Percentiles rank a stretch among this genome's conserved stretches.
phyloP scores from a whole-genome alignment of 441 rosid species.

The Populus hybrid region DNA sequence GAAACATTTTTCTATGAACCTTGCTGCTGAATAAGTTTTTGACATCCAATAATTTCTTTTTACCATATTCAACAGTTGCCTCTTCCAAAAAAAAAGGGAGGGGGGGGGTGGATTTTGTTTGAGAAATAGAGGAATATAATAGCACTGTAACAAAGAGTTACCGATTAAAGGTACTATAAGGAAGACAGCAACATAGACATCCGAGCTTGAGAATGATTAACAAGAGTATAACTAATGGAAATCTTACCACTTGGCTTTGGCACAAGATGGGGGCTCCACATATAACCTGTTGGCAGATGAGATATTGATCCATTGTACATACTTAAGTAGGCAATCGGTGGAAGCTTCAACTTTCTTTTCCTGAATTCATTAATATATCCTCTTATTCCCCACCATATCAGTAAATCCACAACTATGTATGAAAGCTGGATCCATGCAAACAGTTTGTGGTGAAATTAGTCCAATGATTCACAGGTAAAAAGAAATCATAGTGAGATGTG shows the following conservation, averaged over 20 bases:
- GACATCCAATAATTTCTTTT: background rate
- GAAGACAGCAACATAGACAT: background rate
- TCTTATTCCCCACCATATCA: conserved; percentile 98
- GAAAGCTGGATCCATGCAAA: conserved; percentile 61
- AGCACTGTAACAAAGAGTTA: background rate
- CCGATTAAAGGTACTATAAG: background rate
- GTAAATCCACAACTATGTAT: conserved; percentile 85
- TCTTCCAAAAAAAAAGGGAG: background rate
- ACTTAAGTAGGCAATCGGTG: conserved; percentile 93
- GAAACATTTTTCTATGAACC: background rate
- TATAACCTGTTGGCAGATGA: conserved; percentile 93
- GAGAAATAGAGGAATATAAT: background rate
- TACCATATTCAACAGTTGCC: background rate
- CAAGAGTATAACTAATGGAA: background rate
- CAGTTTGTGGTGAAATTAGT: background rate
- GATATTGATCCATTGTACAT: conserved; percentile 92
- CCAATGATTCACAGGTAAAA: conserved; percentile 1
- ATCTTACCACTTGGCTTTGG: conserved; percentile 89
- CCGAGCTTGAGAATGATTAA: background rate
- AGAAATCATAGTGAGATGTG: background rate
- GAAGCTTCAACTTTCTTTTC: conserved; percentile 74
- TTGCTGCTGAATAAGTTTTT: background rate
- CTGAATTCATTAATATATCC: conserved; percentile 92
- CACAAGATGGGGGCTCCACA: conserved; percentile 98
- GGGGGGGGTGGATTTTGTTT: background rate